A percentile compares a stretch with the other conserved stretches of the same genome.
Conservation (phyloP, 1,139 yeast species). For the Yamadazyma diddensiae region DNA sequence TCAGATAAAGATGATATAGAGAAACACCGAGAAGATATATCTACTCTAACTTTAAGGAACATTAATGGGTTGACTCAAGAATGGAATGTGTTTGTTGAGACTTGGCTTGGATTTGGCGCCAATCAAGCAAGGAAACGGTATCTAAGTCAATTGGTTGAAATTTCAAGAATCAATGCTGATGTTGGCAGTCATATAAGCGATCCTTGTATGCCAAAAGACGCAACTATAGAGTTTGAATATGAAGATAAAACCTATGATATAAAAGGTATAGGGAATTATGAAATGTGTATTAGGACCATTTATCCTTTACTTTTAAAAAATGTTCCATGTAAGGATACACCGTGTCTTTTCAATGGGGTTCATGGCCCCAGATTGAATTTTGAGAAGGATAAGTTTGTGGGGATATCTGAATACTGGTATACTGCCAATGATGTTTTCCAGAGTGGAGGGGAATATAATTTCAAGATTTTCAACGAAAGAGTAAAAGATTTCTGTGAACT, state of each 20-base stretch:
- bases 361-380: slow-evolving; percentile 76
- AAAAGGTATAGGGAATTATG: slow-evolving; percentile 66
- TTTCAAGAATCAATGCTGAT: slow-evolving; percentile 17
- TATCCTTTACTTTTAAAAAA: slow-evolving; percentile 70
- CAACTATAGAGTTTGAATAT: slow-evolving; percentile 36
- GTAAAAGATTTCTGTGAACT: slow-evolving; percentile 65
- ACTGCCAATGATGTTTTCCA: slow-evolving; percentile 79
- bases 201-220: slow-evolving; percentile 71
- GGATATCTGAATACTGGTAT: slow-evolving; percentile 83
- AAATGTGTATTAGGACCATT: slow-evolving; percentile 60
- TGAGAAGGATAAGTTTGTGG: slow-evolving; percentile 68
- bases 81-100: slow-evolving; percentile 75
- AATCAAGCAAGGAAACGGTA: slow-evolving; percentile 72
- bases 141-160: slow-evolving; percentile 45
- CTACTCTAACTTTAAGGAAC: slow-evolving; percentile 53
- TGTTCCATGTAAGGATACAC: slow-evolving; percentile 69
- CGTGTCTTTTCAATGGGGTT: slow-evolving; percentile 77
- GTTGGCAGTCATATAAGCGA: slow-evolving; percentile 42
- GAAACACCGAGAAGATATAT: slow-evolving; percentile 62
- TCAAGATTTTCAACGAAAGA: slow-evolving; percentile 53
- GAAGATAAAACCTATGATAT: slow-evolving; percentile 48
- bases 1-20: slow-evolving; percentile 47
- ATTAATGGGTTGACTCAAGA: slow-evolving; percentile 58
- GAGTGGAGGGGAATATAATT: slow-evolving; percentile 74
- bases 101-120: slow-evolving; percentile 87